A percentile compares a stretch with the other conserved stretches of the same genome.
Evolutionary conservation across 2,329 filamentous ascomycete genomes (phyloP).

Genomic region (Torrubiella hemipterigena): DNA sequence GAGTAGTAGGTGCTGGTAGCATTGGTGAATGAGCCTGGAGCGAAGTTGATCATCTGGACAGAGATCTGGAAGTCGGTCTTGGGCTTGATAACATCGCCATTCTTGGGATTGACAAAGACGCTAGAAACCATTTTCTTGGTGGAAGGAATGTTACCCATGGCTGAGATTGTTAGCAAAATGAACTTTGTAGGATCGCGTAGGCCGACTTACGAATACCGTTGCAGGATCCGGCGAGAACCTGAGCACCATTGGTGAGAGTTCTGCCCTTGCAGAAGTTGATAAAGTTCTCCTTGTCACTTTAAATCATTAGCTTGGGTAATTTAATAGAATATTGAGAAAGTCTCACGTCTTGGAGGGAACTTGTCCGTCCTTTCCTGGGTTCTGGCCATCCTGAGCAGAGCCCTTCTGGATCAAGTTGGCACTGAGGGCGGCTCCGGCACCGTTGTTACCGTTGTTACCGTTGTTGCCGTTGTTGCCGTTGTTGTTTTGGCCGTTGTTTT

Average conservation of each 20-base stretch:
- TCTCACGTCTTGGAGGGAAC: constrained; percentile 39
- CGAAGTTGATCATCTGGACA: constrained; percentile 40
- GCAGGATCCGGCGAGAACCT: constrained; percentile 47
- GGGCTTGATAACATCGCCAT: constrained; percentile 32
- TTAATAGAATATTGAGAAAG: background rate
- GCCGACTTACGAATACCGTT: constrained; percentile 45
- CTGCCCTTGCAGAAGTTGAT: constrained; percentile 49
- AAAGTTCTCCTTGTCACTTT: constrained; percentile 47
- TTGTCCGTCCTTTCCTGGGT: constrained; percentile 32
- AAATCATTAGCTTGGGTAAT: constrained; percentile 9
- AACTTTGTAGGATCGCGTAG: background rate
- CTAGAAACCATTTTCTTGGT: constrained; percentile 44
- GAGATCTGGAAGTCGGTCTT: constrained; percentile 39
- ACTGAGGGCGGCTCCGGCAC: constrained; percentile 22
- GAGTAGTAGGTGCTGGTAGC: constrained; percentile 48
- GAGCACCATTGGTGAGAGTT: constrained; percentile 47
- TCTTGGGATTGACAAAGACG: constrained; percentile 39
- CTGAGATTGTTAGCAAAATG: constrained; percentile 17
- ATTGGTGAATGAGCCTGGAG: constrained; percentile 49
- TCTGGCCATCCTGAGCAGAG: constrained; percentile 35
- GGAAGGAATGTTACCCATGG: constrained; percentile 49
- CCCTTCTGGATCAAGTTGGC: constrained; percentile 35
- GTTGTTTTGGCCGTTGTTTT: constrained; percentile 11
- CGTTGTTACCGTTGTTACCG: constrained; percentile 13
- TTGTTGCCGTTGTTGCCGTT: constrained; percentile 10